Evolutionary conservation across 2,329 filamentous ascomycete species (phyloP), one percentile per base, ranked within the genome.

Genomic region (Parascedosporium putredinis): DNA sequence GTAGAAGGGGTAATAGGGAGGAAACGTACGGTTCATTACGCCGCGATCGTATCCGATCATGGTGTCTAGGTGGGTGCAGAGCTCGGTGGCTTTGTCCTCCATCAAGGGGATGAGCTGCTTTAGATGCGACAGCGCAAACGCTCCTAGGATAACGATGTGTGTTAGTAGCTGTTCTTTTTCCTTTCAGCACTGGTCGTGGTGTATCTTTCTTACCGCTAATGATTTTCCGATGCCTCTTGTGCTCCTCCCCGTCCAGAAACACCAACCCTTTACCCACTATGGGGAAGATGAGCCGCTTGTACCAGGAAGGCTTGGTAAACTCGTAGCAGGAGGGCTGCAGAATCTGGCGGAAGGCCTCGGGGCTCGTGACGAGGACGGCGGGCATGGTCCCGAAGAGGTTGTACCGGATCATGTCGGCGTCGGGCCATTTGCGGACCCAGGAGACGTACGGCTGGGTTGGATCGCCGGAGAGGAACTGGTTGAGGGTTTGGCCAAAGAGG

Each of bases 401-500:
- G 43, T 59, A 62, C 34, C 59, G 59, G 43, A 62, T 60, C 12
- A 62, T 47, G n/a, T 57, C 56, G 6, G 59, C 58, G 7, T 56
- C 53, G 8, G 59, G 60, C 47, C 55, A 56, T 23, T 56, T 33
- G 60, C 55, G 36, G 56, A 67, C 25, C 64, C 60, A 55, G 10
- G 52, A 50, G 34, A 52, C 47, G 25, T 52, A 54, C 25, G 50
- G 52, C 12, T 53, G 56, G 4, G 51, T 55, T 0, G 65, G 64
- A 9, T 54, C 58, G 0, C 58, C 55, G 20, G 63, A 56, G 31
- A 29, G 53, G 43, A 64, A 53, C 38, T 64, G 60, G 12, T 64
- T 65, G 18, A 62, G 50, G 43, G 61, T 60, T 54, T 73, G 68
- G 5, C 71, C 71, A 10, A 73, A 52, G 36, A 72, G 55, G 43